Base-by-base conservation (phyloP, 331 rosid species). In the Cucumis variabilis region DNA sequence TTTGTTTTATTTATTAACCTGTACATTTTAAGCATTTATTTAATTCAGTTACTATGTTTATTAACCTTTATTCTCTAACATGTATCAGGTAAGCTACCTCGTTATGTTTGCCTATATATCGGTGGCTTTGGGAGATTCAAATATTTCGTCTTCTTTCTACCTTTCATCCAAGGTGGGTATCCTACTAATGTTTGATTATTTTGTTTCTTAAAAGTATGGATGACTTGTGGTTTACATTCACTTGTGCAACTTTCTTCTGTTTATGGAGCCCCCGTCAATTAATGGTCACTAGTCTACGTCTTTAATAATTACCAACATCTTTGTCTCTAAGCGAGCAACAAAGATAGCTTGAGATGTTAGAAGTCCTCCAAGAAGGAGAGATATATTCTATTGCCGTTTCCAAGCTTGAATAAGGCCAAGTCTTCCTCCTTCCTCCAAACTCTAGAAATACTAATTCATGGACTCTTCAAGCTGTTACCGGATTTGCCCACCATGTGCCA, bases 61-160 rank as follows among this genome's bases (percentile, higher is more conserved):
- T 80, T 50, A 69, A 86, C 41, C 82, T 37, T 70, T 87, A 66
- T 73, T 85, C 70, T 94, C 71, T 62, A 44, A 89, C 78, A 24
- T 88, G 58, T 91, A 87, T 84, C 94, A 96, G 99, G 94, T 93
- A 75, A 97, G 99, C 98, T 97, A 97, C 90, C 90, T 95, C 84
- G 98, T 94, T 83, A 97, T 97, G 99, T 97, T 97, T 89, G 95
- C 94, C 84, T 97, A 97, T 86, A 91, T 97, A 92, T 97, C 98
- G 27, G 91, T 94, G 88, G 93, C 98, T 73, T 90, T 97, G 95
- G 99, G 99, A 89, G 97, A 97, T 90, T 89, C 87, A 67, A 79
- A 90, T 89, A 92, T 65, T 70, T 90, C 91, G 48, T 93, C 96
- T 88, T 91, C 92, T 86, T 92, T 95, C 91, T 97, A 88, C 92